Percentiles rank a stretch among this genome's conserved stretches.
Evolutionary conservation across 164 flowering plant genomes (phyloP).

Genomic region (Magnolia changhungtana): DNA sequence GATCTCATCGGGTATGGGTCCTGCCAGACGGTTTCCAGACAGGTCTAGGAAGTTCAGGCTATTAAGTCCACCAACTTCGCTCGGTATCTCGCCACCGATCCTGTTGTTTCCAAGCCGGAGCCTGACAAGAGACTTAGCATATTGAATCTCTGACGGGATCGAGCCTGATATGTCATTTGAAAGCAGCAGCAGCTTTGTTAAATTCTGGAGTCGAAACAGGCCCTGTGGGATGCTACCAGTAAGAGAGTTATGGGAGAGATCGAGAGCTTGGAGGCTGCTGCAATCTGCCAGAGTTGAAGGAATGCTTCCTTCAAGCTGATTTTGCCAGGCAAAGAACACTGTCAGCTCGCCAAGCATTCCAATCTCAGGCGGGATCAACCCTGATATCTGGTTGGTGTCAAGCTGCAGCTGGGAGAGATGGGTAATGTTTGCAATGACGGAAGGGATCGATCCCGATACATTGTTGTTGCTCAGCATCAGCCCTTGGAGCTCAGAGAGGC

Average conservation of each 20-base stretch:
- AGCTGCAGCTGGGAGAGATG: slow-evolving; percentile 53
- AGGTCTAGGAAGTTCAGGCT: slow-evolving; percentile 70
- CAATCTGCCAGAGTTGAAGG: slow-evolving; percentile 49
- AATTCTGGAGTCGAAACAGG: slow-evolving; percentile 58
- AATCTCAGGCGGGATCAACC: slow-evolving; percentile 58
- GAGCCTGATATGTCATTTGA: slow-evolving; percentile 73
- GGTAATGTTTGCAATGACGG: slow-evolving; percentile 43
- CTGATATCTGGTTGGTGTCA: slow-evolving; percentile 65
- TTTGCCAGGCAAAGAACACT: slow-evolving; percentile 69
- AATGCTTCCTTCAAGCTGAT: slow-evolving; percentile 72
- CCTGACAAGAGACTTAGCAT: slow-evolving; percentile 59
- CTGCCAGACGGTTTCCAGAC: slow-evolving; percentile 55
- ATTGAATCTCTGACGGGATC: slow-evolving; percentile 69
- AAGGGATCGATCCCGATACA: slow-evolving; percentile 64
- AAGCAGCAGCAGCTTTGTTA: slow-evolving; percentile 75
- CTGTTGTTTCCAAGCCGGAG: slow-evolving; percentile 62
- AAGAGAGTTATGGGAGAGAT: slow-evolving; percentile 65
- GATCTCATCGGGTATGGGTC: slow-evolving; percentile 66
- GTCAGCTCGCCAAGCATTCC: slow-evolving; percentile 40
- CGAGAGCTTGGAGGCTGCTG: slow-evolving; percentile 48
- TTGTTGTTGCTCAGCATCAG: slow-evolving; percentile 72
- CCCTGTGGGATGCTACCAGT: slow-evolving; percentile 66
- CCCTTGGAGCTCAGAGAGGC: slow-evolving; percentile 49
- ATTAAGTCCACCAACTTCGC: slow-evolving; percentile 51
- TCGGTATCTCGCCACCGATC: slow-evolving; percentile 64